A percentile compares a stretch with the other conserved stretches of the same genome.
Conservation (phyloP, 2,329 filamentous ascomycete species). For the Alternaria sp. region DNA sequence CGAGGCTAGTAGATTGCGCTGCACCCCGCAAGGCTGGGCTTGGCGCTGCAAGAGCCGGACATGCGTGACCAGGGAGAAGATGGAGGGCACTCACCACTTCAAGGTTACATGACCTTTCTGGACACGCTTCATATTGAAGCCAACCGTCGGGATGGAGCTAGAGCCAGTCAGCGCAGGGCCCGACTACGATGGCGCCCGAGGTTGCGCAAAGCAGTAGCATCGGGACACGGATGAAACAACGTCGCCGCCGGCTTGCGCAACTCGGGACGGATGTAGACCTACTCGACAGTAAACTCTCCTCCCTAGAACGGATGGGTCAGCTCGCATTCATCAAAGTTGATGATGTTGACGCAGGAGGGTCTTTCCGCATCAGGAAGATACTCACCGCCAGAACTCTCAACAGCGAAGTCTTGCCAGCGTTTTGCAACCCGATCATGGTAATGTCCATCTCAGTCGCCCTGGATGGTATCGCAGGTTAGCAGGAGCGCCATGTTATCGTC, state of each 20-base stretch:
- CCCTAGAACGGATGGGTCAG: slow-evolving; percentile 66
- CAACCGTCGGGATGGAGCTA: slow-evolving; percentile 97
- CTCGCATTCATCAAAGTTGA: slow-evolving; percentile 24
- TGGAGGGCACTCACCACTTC: slow-evolving; percentile 72
- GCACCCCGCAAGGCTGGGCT: slow-evolving; percentile 40
- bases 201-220: slow-evolving; percentile 39
- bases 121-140: slow-evolving; percentile 98
- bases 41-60: slow-evolving; percentile 46
- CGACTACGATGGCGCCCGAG: slow-evolving; percentile 28
- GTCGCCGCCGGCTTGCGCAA: slow-evolving; percentile 34
- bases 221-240: slow-evolving; percentile 34
- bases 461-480: slow-evolving; percentile 29
- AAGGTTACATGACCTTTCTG: slow-evolving; percentile 97
- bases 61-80: slow-evolving; percentile 43
- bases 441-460: slow-evolving; percentile 99
- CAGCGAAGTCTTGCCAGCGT: slow-evolving; percentile 96
- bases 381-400: slow-evolving; percentile 93
- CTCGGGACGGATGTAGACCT: slow-evolving; percentile 58
- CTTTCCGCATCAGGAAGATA: slow-evolving; percentile 44
- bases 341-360: slow-evolving; percentile 33
- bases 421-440: slow-evolving; percentile 97
- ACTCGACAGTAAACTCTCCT: slow-evolving; percentile 98
- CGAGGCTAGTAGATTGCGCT: slow-evolving; percentile 36
- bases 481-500: slow-evolving; percentile 16
- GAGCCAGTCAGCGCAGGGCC: slow-evolving; percentile 50